phyloP scores from a whole-genome alignment of 495 filamentous ascomycete species.

The Neurospora discreta region DNA sequence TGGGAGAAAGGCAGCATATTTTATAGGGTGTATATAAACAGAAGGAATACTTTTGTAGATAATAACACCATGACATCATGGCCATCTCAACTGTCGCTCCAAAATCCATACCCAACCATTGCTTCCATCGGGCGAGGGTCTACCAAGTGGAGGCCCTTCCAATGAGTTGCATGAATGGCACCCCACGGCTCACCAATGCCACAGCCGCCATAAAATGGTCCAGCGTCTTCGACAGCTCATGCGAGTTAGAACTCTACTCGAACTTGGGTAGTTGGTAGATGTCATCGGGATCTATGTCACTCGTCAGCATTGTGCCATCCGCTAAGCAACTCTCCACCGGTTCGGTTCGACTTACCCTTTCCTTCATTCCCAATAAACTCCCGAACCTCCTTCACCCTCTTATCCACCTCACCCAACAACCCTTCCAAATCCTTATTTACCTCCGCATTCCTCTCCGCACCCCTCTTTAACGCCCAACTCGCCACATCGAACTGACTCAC shows the following conservation, averaged over 20 bases:
- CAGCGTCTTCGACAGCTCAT: not conserved
- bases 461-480: constrained; percentile 36
- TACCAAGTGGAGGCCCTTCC: not conserved
- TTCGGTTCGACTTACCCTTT: constrained; percentile 20
- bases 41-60: too few species aligned
- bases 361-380: constrained; percentile 46
- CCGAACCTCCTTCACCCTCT: constrained; percentile 38
- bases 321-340: too few species aligned
- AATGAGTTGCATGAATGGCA: not conserved
- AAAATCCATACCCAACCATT: too few species aligned
- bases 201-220: not conserved
- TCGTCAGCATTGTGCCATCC: not conserved
- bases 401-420: constrained; percentile 36
- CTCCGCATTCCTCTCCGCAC: constrained; percentile 31
- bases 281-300: constrained; percentile 38
- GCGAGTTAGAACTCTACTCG: not conserved
- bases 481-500: constrained; percentile 55
- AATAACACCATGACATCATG: too few species aligned
- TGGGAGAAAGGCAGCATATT: too few species aligned
- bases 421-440: constrained; percentile 37
- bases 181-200: not conserved
- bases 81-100: too few species aligned
- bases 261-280: constrained; percentile 20
- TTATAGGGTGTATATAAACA: too few species aligned
- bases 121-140: too few species aligned